Evolutionary conservation across 2,329 filamentous ascomycete species (phyloP).

Genomic region (Dothiorella sarmentorum): DNA sequence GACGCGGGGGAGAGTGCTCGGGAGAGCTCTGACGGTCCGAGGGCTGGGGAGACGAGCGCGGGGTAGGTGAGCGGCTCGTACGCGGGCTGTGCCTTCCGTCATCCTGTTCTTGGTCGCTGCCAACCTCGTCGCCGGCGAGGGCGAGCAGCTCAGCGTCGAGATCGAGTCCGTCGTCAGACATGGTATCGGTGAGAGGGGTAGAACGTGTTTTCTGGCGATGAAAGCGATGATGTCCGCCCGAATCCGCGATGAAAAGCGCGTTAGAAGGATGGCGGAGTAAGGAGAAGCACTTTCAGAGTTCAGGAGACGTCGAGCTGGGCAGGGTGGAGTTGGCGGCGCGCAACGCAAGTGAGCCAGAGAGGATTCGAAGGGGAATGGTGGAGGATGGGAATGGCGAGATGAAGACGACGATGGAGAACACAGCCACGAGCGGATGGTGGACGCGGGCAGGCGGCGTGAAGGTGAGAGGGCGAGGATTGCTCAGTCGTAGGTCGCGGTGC

Average conservation of each 20-base stretch:
- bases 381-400: background rate
- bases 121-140: slow-evolving; percentile 67
- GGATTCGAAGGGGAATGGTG: background rate
- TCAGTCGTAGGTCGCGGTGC: slow-evolving; percentile 9
- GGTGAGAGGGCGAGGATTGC: background rate
- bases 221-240: background rate
- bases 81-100: slow-evolving; percentile 46
- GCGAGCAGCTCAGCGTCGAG: slow-evolving; percentile 92
- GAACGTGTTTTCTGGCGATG: background rate
- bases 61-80: slow-evolving; percentile 55
- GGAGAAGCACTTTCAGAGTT: background rate
- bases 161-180: slow-evolving; percentile 61
- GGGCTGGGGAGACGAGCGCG: slow-evolving; percentile 34
- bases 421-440: background rate
- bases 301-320: slow-evolving; percentile 13
- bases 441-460: background rate
- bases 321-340: slow-evolving; percentile 8
- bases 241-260: slow-evolving; percentile 2
- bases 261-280: background rate
- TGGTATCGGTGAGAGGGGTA: slow-evolving; percentile 36
- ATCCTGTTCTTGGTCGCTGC: slow-evolving; percentile 52
- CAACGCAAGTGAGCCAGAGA: background rate
- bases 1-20: slow-evolving; percentile 47
- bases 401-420: background rate
- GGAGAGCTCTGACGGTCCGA: slow-evolving; percentile 27